phyloP scores from a whole-genome alignment of 495 filamentous ascomycete species.

The Chaetomidium leptoderma region DNA sequence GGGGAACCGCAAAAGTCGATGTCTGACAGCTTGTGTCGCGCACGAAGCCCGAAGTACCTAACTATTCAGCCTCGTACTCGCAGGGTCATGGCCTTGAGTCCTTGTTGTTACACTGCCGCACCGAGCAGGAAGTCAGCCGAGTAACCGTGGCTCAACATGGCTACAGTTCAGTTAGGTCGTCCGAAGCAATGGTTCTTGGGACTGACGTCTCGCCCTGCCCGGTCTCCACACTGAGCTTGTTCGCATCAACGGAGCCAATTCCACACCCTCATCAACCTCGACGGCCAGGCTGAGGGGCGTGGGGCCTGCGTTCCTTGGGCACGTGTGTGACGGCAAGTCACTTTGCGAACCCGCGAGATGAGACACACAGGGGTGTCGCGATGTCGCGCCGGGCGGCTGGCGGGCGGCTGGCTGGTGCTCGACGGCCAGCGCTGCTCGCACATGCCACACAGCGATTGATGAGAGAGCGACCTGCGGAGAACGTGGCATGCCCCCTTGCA shows the following conservation, averaged over 20 bases:
- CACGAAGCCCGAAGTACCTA: too few species aligned
- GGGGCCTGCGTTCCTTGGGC: too few species aligned
- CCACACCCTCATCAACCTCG: not conserved
- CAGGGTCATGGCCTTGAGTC: too few species aligned
- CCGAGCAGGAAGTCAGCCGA: too few species aligned
- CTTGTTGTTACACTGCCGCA: too few species aligned
- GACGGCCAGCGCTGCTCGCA: not conserved
- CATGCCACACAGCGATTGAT: too few species aligned
- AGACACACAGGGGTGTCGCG: not conserved
- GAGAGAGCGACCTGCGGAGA: not conserved
- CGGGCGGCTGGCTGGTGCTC: not conserved
- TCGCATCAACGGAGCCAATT: not conserved
- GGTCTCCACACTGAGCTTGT: not conserved
- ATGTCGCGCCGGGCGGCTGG: slow-evolving; percentile 2
- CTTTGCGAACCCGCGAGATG: not conserved
- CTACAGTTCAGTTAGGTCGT: too few species aligned
- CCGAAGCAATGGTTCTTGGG: not conserved
- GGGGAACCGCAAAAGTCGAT: too few species aligned
- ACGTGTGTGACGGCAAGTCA: not conserved
- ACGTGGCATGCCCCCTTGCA: slow-evolving; percentile 17
- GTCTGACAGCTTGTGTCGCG: not conserved
- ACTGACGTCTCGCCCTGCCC: not conserved
- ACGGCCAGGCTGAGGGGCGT: too few species aligned
- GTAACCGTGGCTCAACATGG: too few species aligned
- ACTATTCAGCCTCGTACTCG: too few species aligned